phyloP scores from a whole-genome alignment of 345 rosid genomes.

The Jatropha curcas region DNA sequence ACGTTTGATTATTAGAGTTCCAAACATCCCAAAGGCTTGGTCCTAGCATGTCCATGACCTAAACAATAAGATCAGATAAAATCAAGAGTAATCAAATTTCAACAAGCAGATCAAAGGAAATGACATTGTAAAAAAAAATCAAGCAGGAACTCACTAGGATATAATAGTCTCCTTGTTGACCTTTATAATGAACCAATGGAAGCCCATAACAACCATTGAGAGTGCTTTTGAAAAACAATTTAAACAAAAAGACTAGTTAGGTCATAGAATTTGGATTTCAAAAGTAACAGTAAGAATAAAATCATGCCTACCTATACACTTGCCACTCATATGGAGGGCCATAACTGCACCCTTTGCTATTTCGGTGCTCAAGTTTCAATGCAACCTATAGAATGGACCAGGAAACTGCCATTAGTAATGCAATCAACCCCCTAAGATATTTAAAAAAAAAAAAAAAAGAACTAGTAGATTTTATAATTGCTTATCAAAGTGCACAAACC shows the following conservation, averaged over 20 bases:
- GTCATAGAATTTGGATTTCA: background rate
- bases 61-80: background rate
- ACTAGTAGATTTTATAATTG: background rate
- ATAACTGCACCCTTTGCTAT: conserved; percentile 89
- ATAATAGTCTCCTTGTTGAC: conserved; percentile 91
- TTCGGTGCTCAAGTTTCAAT: conserved; percentile 85
- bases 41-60: conserved; percentile 98
- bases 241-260: background rate
- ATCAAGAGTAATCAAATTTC: background rate
- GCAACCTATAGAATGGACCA: conserved; percentile 56
- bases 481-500: conserved; percentile 16
- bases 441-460: background rate
- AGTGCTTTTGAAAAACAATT: conserved; percentile 8
- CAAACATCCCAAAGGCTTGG: conserved; percentile 99
- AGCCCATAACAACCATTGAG: conserved; percentile 72
- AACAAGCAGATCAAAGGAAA: background rate
- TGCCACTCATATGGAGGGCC: conserved; percentile 99
- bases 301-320: conserved; percentile 69
- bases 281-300: background rate
- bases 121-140: background rate
- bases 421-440: background rate
- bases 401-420: background rate
- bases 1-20: conserved; percentile 32
- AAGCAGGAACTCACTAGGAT: conserved; percentile 54
- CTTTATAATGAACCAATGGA: conserved; percentile 86